Percentiles rank a stretch among this genome's conserved stretches.
Conservation (phyloP, 2,329 filamentous ascomycete genomes). For the Ophiostoma angusticollis region DNA sequence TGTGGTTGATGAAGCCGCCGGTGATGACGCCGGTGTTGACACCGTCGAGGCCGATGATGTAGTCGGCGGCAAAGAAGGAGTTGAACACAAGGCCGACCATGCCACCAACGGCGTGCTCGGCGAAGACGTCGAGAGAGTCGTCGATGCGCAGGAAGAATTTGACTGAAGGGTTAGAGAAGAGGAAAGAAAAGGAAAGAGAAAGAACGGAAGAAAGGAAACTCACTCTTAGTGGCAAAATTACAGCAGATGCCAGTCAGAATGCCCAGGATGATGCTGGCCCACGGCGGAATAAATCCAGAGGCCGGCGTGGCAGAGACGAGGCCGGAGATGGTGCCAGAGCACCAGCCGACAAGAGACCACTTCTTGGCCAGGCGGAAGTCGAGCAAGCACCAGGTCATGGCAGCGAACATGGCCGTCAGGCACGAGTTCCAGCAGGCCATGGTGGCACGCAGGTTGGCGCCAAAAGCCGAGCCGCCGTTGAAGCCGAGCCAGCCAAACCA, state of each 20-base stretch:
- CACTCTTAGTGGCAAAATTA: conserved; percentile 53
- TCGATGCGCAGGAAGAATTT: conserved; percentile 53
- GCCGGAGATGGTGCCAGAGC: conserved; percentile 57
- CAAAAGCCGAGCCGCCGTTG: conserved; percentile 92
- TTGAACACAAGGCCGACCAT: conserved; percentile 62
- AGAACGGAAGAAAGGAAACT: neutral
- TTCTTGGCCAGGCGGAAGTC: conserved; percentile 91
- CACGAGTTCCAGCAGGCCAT: conserved; percentile 99
- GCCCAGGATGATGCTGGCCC: conserved; percentile 54
- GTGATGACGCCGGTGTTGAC: conserved; percentile 52
- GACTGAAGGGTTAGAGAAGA: conserved; percentile 19
- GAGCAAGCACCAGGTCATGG: conserved; percentile 87
- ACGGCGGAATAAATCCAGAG: conserved; percentile 54
- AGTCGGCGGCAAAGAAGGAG: conserved; percentile 55
- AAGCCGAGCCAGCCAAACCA: conserved; percentile 99
- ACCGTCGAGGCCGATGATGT: conserved; percentile 62
- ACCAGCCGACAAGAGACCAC: conserved; percentile 74
- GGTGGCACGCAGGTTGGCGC: conserved; percentile 82
- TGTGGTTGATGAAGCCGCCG: conserved; percentile 65
- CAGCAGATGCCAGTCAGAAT: conserved; percentile 52
- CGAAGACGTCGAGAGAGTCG: conserved; percentile 60
- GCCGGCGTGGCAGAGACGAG: conserved; percentile 59
- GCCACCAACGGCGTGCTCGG: conserved; percentile 57
- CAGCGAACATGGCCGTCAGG: conserved; percentile 80
- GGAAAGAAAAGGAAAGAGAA: neutral